Base-by-base conservation (phyloP, 129 eudicot genomes). In the Escallonia rubra region DNA sequence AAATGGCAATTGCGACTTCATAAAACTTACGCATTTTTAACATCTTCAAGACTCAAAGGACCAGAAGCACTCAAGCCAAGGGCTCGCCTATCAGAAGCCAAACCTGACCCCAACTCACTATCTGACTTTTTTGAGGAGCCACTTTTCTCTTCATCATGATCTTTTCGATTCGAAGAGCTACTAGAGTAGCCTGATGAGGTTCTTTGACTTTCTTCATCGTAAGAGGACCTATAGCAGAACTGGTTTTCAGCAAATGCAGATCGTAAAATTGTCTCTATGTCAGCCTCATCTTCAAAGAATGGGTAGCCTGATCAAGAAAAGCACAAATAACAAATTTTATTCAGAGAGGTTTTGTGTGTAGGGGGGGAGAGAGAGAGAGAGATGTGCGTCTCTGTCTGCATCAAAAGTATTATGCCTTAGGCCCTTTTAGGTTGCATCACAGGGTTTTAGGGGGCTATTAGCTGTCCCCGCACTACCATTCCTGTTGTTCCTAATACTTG, bases 1-100 rank as follows among this genome's bases (percentile, higher is more conserved):
- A 23, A 23, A 23, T 23, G 34, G 34, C 34, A 23, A 23, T 23
- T 23, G 34, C 1, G 34, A 23, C 34, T 23, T 23, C 34, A 9
- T 1, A 72, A 50, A 69, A 72, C 91, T 77, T 79, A 89, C 98
- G 96, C 98, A 53, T 62, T 79, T 75, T 92, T 92, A 59, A 92
- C 90, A 69, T 84, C 98, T 40, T 88, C 92, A 52, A 89, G 81
- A 53, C 72, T 82, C 63, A 93, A 55, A 66, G 99, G 95, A 45
- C 99, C 99, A n/a, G 90, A 80, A 64, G 83, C 71, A 74, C 77
- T 86, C 84, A 93, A 72, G 41, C 99, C 96, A 54, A 93, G 85
- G 65, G 96, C 73, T 34, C 72, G 72, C 48, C 96, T 82, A 46
- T 93, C 87, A 43, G 84, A 78, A 12, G 74, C 81, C 70, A 72